These are phyloP conservation scores for Scenedesmus sp. DNA, from an alignment of 163 green algal species.

Conservation along the genomic window DNA sequence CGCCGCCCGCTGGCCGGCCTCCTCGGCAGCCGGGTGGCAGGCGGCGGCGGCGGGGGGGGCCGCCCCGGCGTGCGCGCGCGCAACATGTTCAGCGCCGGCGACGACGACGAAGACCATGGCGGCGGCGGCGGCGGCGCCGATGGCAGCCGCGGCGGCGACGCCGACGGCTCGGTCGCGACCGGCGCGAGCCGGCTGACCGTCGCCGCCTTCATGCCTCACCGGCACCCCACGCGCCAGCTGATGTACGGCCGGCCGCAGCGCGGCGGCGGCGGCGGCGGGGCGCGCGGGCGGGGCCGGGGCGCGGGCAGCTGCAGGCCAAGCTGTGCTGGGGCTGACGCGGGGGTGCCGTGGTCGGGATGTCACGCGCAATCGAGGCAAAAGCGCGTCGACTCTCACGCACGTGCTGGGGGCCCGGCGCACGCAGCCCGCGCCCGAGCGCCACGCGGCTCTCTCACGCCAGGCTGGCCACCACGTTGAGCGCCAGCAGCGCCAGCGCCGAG, in stretches of 20 bases:
- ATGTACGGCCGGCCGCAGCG: not conserved
- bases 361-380: too few relatives aligned
- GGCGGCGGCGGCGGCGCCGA: not conserved
- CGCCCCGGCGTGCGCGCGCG: not conserved
- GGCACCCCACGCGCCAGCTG: constrained; percentile 9
- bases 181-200: not conserved
- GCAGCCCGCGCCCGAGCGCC: too few relatives aligned
- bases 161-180: not conserved
- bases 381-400: too few relatives aligned
- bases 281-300: not conserved
- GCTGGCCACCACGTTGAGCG: too few relatives aligned
- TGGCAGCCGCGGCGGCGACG: not conserved
- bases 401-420: too few relatives aligned
- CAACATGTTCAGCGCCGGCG: not conserved
- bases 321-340: constrained; percentile 35
- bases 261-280: not conserved
- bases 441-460: too few relatives aligned
- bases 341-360: too few relatives aligned
- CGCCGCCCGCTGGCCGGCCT: too few relatives aligned
- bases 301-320: constrained; percentile 5
- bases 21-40: too few relatives aligned
- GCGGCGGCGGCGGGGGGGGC: not conserved
- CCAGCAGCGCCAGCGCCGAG: too few relatives aligned
- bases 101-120: too few relatives aligned
- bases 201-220: constrained; percentile 28